phyloP scores from a whole-genome alignment of 2,329 filamentous ascomycete genomes.

The Botrytis aclada region DNA sequence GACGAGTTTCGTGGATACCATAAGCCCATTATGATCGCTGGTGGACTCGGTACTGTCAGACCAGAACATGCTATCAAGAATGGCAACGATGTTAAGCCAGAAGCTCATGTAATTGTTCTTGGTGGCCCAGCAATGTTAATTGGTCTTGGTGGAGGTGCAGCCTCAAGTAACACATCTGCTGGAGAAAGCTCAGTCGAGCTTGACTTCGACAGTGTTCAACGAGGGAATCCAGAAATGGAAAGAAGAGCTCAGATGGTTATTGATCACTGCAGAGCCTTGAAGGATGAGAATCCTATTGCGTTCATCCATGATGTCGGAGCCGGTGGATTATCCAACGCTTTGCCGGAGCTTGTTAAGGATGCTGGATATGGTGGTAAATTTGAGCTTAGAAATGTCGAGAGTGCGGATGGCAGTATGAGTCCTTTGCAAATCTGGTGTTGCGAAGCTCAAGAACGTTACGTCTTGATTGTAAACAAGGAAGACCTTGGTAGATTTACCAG shows the following conservation, averaged over 20 bases:
- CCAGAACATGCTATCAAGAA: constrained; percentile 89
- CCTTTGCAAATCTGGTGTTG: constrained; percentile 98
- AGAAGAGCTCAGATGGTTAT: constrained; percentile 96
- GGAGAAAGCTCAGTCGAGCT: constrained; percentile 87
- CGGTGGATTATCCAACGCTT: constrained; percentile 76
- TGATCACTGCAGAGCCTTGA: constrained; percentile 84
- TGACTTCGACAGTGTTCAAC: constrained; percentile 95
- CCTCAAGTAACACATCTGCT: constrained; percentile 84
- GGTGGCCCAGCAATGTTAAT: constrained; percentile 98
- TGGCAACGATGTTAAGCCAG: constrained; percentile 72
- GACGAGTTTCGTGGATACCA: constrained; percentile 75
- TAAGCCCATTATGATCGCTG: constrained; percentile 98
- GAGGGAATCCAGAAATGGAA: constrained; percentile 96
- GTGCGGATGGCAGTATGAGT: constrained; percentile 85
- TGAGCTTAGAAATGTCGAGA: constrained; percentile 91
- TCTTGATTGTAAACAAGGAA: constrained; percentile 80
- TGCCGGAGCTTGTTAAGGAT: constrained; percentile 89
- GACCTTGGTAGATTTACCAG: constrained; percentile 72
- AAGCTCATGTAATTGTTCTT: constrained; percentile 88
- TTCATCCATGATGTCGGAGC: constrained; percentile 98
- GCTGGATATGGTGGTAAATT: constrained; percentile 88
- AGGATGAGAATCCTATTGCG: constrained; percentile 81
- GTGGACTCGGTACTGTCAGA: constrained; percentile 87
- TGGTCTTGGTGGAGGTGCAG: constrained; percentile 90
- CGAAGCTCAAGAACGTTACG: constrained; percentile 94